These are phyloP conservation scores for Fraxinus sp. DNA, from an alignment of 305 asterid genomes.

Conservation along the genomic window DNA sequence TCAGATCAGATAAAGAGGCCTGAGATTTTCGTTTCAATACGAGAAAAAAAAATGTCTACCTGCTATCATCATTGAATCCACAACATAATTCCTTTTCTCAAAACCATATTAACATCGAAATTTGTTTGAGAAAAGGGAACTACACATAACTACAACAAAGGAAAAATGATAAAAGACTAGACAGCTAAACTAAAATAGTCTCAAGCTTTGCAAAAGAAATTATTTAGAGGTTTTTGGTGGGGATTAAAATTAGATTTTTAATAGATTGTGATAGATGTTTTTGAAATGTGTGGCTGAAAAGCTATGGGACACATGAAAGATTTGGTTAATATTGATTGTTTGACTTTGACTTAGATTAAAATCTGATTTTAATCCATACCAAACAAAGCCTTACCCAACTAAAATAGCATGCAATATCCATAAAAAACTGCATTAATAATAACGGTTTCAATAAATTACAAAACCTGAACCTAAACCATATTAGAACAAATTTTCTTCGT, in stretches of 20 bases:
- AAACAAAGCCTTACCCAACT: background rate
- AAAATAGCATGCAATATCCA: conserved; percentile 16
- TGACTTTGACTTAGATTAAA: too few species aligned
- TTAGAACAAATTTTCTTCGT: conserved; percentile 14
- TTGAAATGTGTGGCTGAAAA: too few species aligned
- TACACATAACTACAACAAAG: background rate
- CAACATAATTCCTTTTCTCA: background rate
- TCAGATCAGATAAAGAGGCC: background rate
- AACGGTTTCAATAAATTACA: background rate
- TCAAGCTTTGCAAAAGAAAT: background rate
- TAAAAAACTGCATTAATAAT: conserved; percentile 17
- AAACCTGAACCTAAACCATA: conserved; percentile 12
- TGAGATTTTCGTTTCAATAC: background rate
- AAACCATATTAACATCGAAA: background rate
- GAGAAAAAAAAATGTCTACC: background rate
- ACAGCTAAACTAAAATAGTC: background rate
- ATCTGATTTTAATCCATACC: too few species aligned
- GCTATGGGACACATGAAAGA: too few species aligned
- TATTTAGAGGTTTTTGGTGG: background rate
- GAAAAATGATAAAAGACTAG: background rate
- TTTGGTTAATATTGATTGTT: too few species aligned
- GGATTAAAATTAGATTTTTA: too few species aligned
- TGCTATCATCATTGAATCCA: background rate
- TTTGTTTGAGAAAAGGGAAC: background rate
- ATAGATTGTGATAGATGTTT: too few species aligned